Conservation (phyloP, 1,284 basidiomycete species). For the Phaffia rhodozyma region DNA sequence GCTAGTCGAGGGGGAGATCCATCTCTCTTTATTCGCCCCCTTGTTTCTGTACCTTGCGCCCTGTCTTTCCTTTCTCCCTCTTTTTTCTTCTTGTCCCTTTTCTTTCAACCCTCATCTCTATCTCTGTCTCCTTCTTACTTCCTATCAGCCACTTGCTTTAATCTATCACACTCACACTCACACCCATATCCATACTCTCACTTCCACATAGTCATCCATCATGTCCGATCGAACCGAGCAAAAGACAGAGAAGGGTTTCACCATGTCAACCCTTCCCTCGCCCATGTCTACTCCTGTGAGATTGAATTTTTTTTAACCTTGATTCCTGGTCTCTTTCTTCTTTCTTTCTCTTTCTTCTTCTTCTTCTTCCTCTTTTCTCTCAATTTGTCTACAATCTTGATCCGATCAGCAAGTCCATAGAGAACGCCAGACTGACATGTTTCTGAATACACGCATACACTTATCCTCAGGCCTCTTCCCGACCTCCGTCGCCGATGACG, state of each 20-base stretch:
- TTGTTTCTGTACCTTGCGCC: too few relatives aligned
- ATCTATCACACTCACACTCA: neutral
- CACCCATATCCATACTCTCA: neutral
- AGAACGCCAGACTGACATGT: too few relatives aligned
- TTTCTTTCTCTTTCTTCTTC: too few relatives aligned
- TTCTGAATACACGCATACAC: too few relatives aligned
- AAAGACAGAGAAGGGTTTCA: conserved; percentile 1
- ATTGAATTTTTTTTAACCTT: too few relatives aligned
- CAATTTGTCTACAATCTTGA: too few relatives aligned
- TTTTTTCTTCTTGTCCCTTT: neutral
- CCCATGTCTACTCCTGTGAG: conserved; percentile 9
- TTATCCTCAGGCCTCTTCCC: conserved; percentile 1
- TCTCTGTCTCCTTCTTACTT: neutral
- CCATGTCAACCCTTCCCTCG: conserved; percentile 17
- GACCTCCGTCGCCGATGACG: conserved; percentile 15
- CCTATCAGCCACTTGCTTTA: neutral
- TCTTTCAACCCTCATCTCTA: neutral
- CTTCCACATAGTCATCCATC: neutral
- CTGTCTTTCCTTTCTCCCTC: neutral
- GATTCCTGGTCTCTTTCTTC: too few relatives aligned
- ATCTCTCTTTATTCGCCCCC: too few relatives aligned
- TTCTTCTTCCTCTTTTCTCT: too few relatives aligned
- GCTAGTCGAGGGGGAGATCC: too few relatives aligned
- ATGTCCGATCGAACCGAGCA: neutral
- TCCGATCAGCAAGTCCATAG: too few relatives aligned